These are phyloP conservation scores for Eruca vesicaria DNA, from an alignment of 441 rosid genomes.

Conservation along the genomic window DNA sequence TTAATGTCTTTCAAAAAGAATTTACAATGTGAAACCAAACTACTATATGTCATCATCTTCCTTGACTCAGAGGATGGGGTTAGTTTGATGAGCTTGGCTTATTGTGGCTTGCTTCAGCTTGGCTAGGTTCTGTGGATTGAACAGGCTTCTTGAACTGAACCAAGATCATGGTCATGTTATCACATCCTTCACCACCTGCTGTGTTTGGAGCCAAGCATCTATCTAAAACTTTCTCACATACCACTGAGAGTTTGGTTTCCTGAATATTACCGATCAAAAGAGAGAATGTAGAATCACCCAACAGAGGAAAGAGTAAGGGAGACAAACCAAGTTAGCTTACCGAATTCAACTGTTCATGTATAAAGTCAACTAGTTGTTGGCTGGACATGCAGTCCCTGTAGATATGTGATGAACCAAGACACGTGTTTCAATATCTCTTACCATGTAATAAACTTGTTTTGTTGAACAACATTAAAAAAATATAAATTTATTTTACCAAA, in stretches of 20 bases:
- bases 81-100: constrained; percentile 26
- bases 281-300: constrained; percentile 6
- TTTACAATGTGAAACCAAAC: constrained; percentile 22
- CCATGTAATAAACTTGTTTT: constrained; percentile 15
- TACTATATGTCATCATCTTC: constrained; percentile 18
- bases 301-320: too few relatives aligned
- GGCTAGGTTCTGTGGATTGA: constrained; percentile 39
- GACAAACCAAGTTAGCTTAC: constrained; percentile 43
- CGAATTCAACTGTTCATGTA: constrained; percentile 64
- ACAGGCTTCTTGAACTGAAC: constrained; percentile 89
- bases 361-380: constrained; percentile 91
- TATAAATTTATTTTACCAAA: constrained; percentile 43
- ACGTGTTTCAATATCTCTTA: neutral
- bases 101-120: constrained; percentile 7
- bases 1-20: constrained; percentile 16
- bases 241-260: constrained; percentile 90
- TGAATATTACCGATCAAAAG: constrained; percentile 32
- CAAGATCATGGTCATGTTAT: constrained; percentile 97
- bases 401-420: constrained; percentile 20
- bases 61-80: neutral
- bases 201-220: constrained; percentile 93
- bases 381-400: constrained; percentile 98
- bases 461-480: constrained; percentile 1
- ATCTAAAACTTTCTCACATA: constrained; percentile 84
- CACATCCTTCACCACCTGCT: constrained; percentile 87